These are phyloP conservation scores for Phialophora verrucosa DNA, from an alignment of 2,329 filamentous ascomycete genomes.

Conservation along the genomic window DNA sequence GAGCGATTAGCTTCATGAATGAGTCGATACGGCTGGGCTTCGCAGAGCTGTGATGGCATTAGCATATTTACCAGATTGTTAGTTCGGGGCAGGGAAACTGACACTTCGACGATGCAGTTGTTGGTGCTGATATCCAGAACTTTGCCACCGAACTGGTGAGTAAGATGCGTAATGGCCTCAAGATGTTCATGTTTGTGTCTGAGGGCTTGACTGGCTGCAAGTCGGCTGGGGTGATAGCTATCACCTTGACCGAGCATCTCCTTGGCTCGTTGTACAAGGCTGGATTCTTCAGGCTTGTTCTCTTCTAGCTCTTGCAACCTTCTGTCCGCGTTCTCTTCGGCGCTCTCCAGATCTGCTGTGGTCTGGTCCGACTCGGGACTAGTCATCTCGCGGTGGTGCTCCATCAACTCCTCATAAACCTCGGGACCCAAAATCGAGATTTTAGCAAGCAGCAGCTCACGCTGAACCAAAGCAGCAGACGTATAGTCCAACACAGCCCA, in stretches of 20 bases:
- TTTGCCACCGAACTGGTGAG: conserved; percentile 97
- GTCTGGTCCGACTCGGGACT: conserved; percentile 51
- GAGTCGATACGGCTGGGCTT: conserved; percentile 94
- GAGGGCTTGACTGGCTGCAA: conserved; percentile 85
- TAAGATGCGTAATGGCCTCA: conserved; percentile 92
- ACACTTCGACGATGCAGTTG: conserved; percentile 98
- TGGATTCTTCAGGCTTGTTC: conserved; percentile 39
- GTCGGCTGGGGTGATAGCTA: conserved; percentile 88
- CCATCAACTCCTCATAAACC: conserved; percentile 95
- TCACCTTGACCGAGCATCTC: conserved; percentile 41
- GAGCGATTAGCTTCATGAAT: conserved; percentile 92
- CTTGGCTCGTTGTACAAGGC: conserved; percentile 36
- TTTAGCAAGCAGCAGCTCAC: conserved; percentile 93
- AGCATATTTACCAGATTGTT: conserved; percentile 34
- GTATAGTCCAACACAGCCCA: conserved; percentile 99
- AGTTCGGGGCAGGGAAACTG: conserved; percentile 52
- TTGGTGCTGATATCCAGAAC: conserved; percentile 97
- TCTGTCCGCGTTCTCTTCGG: conserved; percentile 45
- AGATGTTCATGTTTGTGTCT: conserved; percentile 98
- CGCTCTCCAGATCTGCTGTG: conserved; percentile 40
- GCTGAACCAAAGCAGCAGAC: conserved; percentile 87
- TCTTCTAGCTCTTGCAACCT: conserved; percentile 49
- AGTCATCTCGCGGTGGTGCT: conserved; percentile 92
- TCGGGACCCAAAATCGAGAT: conserved; percentile 95
- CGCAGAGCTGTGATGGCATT: conserved; percentile 67